phyloP scores from a whole-genome alignment of 805 yeast species.

The Candida caryicola region DNA sequence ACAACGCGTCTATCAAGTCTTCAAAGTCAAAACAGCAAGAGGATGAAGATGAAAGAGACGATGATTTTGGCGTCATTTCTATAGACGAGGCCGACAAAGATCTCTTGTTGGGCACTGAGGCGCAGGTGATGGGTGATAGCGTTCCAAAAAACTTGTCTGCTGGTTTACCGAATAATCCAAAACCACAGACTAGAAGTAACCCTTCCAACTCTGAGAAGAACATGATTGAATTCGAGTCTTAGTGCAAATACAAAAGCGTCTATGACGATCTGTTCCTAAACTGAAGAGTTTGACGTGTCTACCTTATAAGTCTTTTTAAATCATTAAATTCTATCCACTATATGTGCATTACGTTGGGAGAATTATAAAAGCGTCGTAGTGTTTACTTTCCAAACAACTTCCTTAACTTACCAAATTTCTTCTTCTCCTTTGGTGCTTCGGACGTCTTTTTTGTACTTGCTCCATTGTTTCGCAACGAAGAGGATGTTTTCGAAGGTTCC shows the following conservation, averaged over 20 bases:
- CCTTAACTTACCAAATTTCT: constrained; percentile 35
- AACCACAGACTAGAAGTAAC: constrained; percentile 6
- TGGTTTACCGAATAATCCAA: constrained; percentile 10
- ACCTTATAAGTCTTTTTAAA: too few relatives aligned
- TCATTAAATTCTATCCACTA: too few relatives aligned
- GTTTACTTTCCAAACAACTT: constrained; percentile 38
- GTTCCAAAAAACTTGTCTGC: constrained; percentile 10
- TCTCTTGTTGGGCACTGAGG: constrained; percentile 48
- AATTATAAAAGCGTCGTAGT: too few relatives aligned
- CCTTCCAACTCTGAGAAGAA: background rate
- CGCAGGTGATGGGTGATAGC: constrained; percentile 36
- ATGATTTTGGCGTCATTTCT: constrained; percentile 40
- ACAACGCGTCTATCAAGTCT: constrained; percentile 27
- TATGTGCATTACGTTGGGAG: too few relatives aligned
- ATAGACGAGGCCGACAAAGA: constrained; percentile 46
- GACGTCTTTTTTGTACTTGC: constrained; percentile 4
- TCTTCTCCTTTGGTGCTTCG: constrained; percentile 29
- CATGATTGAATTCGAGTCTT: constrained; percentile 46
- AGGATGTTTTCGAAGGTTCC: constrained; percentile 3
- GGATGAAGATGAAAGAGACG: constrained; percentile 49
- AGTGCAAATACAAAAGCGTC: too few relatives aligned
- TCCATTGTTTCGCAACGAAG: background rate
- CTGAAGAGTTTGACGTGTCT: too few relatives aligned
- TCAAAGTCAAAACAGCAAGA: constrained; percentile 19
- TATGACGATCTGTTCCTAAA: too few relatives aligned